These are phyloP conservation scores for Boletus insuetus DNA, from an alignment of 768 basidiomycete species.

Conservation along the genomic window DNA sequence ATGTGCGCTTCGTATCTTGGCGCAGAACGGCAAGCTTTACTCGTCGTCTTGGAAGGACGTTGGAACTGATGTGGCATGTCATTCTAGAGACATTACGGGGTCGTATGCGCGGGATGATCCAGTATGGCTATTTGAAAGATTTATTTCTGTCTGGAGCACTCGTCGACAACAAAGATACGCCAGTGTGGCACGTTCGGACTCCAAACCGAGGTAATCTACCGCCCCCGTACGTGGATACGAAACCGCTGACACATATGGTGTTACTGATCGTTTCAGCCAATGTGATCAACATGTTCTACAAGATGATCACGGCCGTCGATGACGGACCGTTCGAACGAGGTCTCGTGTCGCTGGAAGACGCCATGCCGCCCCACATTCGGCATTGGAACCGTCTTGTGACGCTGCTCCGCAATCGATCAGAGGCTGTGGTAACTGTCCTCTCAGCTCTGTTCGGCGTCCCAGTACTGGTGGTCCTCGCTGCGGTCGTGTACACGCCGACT, in stretches of 20 bases:
- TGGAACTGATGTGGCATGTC: not conserved
- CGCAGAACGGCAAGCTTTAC: conserved; percentile 8
- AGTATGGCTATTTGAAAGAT: conserved; percentile 19
- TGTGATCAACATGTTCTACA: conserved; percentile 14
- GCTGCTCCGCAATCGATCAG: conserved; percentile 1
- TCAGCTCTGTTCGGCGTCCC: conserved; percentile 22
- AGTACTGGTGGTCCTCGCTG: conserved; percentile 11
- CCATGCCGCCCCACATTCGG: conserved; percentile 14
- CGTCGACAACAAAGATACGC: conserved; percentile 13
- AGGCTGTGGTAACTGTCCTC: conserved; percentile 4
- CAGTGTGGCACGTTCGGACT: conserved; percentile 12
- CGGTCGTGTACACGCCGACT: conserved; percentile 4
- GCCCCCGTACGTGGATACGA: not conserved
- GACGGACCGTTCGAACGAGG: conserved; percentile 14
- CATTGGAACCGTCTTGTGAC: conserved; percentile 21
- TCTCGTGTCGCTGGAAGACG: conserved; percentile 16
- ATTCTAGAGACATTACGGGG: conserved; percentile 11
- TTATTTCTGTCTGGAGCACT: conserved; percentile 13
- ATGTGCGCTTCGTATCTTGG: conserved; percentile 17
- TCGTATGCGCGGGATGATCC: not conserved
- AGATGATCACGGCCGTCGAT: conserved; percentile 20
- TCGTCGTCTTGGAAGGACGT: not conserved
- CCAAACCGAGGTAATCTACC: conserved; percentile 15
- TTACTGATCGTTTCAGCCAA: conserved; percentile 7
- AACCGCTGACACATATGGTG: not conserved